A percentile compares a stretch with the other conserved stretches of the same genome.
These are phyloP conservation scores for Malus sylvestris DNA, from an alignment of 306 rosid genomes.

Conservation along the genomic window DNA sequence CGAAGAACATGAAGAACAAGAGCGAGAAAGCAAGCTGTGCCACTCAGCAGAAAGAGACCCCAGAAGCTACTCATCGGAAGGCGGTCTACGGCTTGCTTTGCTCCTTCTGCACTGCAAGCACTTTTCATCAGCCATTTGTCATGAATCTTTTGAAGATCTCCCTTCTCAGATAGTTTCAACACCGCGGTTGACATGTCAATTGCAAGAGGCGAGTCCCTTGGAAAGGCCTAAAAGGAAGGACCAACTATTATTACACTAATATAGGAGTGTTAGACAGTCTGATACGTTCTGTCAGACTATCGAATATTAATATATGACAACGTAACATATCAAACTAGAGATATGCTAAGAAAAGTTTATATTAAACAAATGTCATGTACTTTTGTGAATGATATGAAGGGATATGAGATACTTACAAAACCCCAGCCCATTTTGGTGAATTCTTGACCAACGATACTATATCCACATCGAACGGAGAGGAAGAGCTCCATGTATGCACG, in stretches of 20 bases:
- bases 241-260: too few relatives aligned
- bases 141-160: constrained; percentile 22
- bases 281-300: too few relatives aligned
- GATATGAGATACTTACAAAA: constrained; percentile 47
- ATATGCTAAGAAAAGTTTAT: too few relatives aligned
- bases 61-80: constrained; percentile 22
- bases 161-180: constrained; percentile 19
- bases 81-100: constrained; percentile 17
- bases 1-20: constrained; percentile 6
- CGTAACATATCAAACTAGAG: too few relatives aligned
- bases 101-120: constrained; percentile 26
- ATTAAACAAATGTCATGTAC: too few relatives aligned
- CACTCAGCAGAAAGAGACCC: constrained; percentile 21
- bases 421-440: constrained; percentile 80
- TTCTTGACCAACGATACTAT: constrained; percentile 50
- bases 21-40: constrained; percentile 19
- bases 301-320: too few relatives aligned
- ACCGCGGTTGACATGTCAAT: constrained; percentile 21
- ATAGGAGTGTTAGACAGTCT: too few relatives aligned
- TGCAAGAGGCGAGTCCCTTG: constrained; percentile 66
- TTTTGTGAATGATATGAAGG: neutral
- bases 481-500: constrained; percentile 63
- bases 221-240: constrained; percentile 42
- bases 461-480: constrained; percentile 57
- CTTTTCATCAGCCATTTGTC: constrained; percentile 27